Conservation (phyloP, 805 yeast species). For the Wickerhamomyces hampshirensis region DNA sequence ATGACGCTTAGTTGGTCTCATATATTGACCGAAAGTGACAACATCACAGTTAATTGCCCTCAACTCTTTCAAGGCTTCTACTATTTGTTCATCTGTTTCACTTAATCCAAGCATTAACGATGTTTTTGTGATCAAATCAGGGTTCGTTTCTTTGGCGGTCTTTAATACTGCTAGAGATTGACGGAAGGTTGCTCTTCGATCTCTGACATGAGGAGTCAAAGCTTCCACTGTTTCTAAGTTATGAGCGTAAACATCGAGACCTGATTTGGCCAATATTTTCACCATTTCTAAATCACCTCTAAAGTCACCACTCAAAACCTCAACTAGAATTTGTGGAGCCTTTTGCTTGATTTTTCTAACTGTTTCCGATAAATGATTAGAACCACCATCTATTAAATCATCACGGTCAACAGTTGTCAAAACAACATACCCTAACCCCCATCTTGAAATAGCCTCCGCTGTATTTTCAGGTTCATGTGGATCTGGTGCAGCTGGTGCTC, state of each 20-base stretch:
- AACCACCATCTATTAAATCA: constrained; percentile 90
- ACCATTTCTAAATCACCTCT: constrained; percentile 85
- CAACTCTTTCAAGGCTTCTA: constrained; percentile 70
- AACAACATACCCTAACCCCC: constrained; percentile 98
- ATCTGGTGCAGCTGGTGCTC: constrained; percentile 85
- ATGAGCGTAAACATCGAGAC: constrained; percentile 95
- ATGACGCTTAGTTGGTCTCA: constrained; percentile 98
- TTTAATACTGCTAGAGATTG: constrained; percentile 77
- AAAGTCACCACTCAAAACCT: constrained; percentile 92
- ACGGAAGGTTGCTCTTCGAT: constrained; percentile 91
- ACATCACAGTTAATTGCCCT: constrained; percentile 81
- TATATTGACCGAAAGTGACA: constrained; percentile 97
- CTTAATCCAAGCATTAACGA: constrained; percentile 97
- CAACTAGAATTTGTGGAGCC: constrained; percentile 88
- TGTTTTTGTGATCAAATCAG: constrained; percentile 81
- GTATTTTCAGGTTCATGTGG: constrained; percentile 97
- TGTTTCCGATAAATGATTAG: constrained; percentile 84
- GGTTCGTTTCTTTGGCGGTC: constrained; percentile 74
- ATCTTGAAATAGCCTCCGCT: constrained; percentile 92
- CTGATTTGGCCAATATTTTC: constrained; percentile 72
- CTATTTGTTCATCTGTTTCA: constrained; percentile 86
- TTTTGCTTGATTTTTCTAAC: constrained; percentile 78
- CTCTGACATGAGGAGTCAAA: constrained; percentile 91
- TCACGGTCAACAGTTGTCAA: constrained; percentile 97
- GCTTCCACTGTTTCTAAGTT: constrained; percentile 95